Percentiles rank a stretch among this genome's conserved stretches.
These are phyloP conservation scores for Zelopaecilomyces penicillatus DNA, from an alignment of 2,329 filamentous ascomycete species.

Conservation along the genomic window DNA sequence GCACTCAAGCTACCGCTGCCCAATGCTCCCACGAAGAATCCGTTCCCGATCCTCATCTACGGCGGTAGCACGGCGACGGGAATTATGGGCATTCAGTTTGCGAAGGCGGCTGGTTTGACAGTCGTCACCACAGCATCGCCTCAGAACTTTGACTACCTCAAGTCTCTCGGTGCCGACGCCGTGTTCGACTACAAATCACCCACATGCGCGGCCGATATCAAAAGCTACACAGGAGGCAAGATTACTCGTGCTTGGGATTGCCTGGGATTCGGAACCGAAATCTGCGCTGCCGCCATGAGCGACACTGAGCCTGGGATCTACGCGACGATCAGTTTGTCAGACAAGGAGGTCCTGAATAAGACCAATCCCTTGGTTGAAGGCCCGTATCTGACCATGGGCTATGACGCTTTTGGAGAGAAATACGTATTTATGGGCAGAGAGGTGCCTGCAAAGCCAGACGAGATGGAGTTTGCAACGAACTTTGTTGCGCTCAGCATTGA, in stretches of 20 bases:
- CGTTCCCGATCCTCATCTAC: constrained; percentile 34
- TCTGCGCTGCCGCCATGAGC: too few relatives aligned
- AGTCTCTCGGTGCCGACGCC: constrained; percentile 34
- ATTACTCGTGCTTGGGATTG: constrained; percentile 4
- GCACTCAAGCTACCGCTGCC: constrained; percentile 38
- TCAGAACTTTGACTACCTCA: constrained; percentile 27
- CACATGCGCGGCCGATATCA: constrained; percentile 17
- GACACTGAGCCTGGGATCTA: too few relatives aligned
- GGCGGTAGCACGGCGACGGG: constrained; percentile 47
- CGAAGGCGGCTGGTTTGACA: constrained; percentile 30
- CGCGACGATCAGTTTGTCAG: too few relatives aligned
- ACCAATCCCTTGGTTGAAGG: too few relatives aligned
- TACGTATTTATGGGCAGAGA: too few relatives aligned
- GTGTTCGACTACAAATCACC: constrained; percentile 37
- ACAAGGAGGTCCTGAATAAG: too few relatives aligned
- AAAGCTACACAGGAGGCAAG: constrained; percentile 11
- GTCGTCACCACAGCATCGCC: constrained; percentile 33
- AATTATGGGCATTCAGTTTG: constrained; percentile 40
- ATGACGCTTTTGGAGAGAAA: too few relatives aligned
- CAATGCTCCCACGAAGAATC: constrained; percentile 24
- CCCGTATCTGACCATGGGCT: too few relatives aligned
- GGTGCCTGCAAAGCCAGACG: too few relatives aligned
- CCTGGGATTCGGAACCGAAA: too few relatives aligned
- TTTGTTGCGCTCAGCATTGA: too few relatives aligned
- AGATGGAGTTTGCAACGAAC: too few relatives aligned